Evolutionary conservation across 1,139 yeast genomes (phyloP).

Genomic region (Yamadazyma sp.): DNA sequence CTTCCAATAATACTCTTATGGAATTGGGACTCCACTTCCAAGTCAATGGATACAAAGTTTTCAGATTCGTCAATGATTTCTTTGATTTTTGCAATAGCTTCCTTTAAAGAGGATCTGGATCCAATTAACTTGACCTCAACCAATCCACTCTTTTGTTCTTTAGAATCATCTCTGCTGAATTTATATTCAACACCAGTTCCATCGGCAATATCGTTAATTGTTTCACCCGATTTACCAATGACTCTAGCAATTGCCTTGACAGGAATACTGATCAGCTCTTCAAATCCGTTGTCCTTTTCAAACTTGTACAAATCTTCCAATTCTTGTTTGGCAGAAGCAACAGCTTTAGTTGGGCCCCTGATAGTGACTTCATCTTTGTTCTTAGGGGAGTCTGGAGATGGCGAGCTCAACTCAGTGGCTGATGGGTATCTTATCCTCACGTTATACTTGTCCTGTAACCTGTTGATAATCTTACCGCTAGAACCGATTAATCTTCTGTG

Average conservation of each 20-base stretch:
- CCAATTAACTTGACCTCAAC: conserved; percentile 77
- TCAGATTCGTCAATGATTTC: conserved; percentile 66
- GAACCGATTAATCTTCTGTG: conserved; percentile 87
- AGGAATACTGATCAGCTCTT: conserved; percentile 64
- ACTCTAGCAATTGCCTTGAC: conserved; percentile 73
- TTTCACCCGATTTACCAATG: conserved; percentile 87
- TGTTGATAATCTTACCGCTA: conserved; percentile 75
- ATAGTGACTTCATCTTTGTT: conserved; percentile 68
- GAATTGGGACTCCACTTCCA: conserved; percentile 76
- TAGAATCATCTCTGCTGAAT: conserved; percentile 50
- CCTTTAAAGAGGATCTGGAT: conserved; percentile 73
- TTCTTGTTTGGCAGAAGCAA: conserved; percentile 82
- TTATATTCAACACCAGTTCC: conserved; percentile 76
- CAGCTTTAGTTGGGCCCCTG: conserved; percentile 92
- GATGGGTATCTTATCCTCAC: conserved; percentile 79
- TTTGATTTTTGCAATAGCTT: conserved; percentile 65
- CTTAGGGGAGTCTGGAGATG: conserved; percentile 36
- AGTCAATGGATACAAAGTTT: conserved; percentile 58
- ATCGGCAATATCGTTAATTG: conserved; percentile 78
- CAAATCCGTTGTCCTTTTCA: conserved; percentile 84
- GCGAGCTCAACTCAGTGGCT: conserved; percentile 26
- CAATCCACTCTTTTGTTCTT: conserved; percentile 40
- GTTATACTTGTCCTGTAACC: conserved; percentile 85
- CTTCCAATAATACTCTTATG: conserved; percentile 82
- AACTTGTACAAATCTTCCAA: conserved; percentile 78